phyloP scores from a whole-genome alignment of 106 monocot species.

The Amphibolis antarctica region DNA sequence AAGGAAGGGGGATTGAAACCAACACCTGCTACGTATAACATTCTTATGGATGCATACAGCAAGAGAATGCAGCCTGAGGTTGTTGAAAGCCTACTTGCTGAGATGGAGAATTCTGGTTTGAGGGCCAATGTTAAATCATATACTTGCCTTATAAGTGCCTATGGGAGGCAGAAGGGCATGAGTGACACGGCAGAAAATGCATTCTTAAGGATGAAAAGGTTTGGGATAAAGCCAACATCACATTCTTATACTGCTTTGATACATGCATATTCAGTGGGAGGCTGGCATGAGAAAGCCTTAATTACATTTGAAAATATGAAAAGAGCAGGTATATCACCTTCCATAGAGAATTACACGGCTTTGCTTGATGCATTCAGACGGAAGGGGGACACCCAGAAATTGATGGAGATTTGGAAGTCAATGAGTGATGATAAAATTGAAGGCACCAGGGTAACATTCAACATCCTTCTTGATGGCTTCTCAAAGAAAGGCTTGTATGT shows the following conservation, averaged over 20 bases:
- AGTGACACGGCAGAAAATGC: constrained; percentile 85
- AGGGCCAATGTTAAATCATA: constrained; percentile 81
- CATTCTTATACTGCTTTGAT: constrained; percentile 87
- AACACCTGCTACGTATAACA: constrained; percentile 62
- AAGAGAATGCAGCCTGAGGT: constrained; percentile 79
- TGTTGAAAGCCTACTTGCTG: constrained; percentile 49
- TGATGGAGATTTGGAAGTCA: constrained; percentile 74
- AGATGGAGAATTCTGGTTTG: constrained; percentile 54
- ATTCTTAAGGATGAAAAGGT: constrained; percentile 79
- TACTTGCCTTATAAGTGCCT: constrained; percentile 77
- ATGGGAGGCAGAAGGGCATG: constrained; percentile 67
- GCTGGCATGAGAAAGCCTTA: constrained; percentile 85
- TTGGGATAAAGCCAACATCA: constrained; percentile 69
- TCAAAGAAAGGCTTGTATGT: constrained; percentile 92
- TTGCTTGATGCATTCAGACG: constrained; percentile 74
- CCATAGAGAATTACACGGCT: constrained; percentile 77
- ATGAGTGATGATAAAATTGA: constrained; percentile 75
- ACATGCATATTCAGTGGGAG: constrained; percentile 78
- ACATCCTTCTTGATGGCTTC: constrained; percentile 76
- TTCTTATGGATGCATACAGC: constrained; percentile 88
- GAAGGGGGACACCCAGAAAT: constrained; percentile 45
- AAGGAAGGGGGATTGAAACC: constrained; percentile 66
- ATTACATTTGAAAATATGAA: constrained; percentile 60
- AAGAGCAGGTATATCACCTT: constrained; percentile 49
- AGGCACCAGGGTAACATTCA: constrained; percentile 70